These are phyloP conservation scores for Picea glauca DNA, from an alignment of 75 land plant species.

Conservation along the genomic window DNA sequence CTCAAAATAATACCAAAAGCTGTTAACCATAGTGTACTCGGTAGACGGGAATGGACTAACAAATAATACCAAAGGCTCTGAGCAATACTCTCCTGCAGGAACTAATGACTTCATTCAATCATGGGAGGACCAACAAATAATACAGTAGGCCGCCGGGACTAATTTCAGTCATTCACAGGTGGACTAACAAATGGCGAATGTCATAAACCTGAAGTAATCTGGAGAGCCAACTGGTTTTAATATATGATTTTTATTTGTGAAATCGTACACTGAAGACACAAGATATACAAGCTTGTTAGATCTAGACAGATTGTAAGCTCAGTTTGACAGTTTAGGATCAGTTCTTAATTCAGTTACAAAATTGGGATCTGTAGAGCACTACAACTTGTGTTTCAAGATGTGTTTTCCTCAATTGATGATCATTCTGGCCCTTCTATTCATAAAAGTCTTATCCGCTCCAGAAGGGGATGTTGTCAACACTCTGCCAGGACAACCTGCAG, in stretches of 20 bases:
- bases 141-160: too few relatives aligned
- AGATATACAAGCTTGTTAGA: background rate
- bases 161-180: too few relatives aligned
- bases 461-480: constrained; percentile 17
- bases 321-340: background rate
- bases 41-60: too few relatives aligned
- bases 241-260: background rate
- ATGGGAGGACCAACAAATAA: too few relatives aligned
- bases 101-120: too few relatives aligned
- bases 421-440: constrained; percentile 5
- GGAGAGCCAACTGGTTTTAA: background rate
- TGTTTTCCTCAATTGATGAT: constrained; percentile 4
- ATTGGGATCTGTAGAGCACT: background rate
- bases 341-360: background rate
- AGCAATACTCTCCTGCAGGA: too few relatives aligned
- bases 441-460: background rate
- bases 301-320: background rate
- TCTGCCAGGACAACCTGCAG: constrained; percentile 81
- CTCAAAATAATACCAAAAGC: too few relatives aligned
- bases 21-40: too few relatives aligned
- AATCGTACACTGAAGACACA: background rate
- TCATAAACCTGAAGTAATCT: too few relatives aligned
- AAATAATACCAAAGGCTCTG: too few relatives aligned
- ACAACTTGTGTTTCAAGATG: background rate
- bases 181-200: too few relatives aligned